These are phyloP conservation scores for Thalassiosira exigua DNA, from an alignment of 352 stramenopile species.

Conservation along the genomic window DNA sequence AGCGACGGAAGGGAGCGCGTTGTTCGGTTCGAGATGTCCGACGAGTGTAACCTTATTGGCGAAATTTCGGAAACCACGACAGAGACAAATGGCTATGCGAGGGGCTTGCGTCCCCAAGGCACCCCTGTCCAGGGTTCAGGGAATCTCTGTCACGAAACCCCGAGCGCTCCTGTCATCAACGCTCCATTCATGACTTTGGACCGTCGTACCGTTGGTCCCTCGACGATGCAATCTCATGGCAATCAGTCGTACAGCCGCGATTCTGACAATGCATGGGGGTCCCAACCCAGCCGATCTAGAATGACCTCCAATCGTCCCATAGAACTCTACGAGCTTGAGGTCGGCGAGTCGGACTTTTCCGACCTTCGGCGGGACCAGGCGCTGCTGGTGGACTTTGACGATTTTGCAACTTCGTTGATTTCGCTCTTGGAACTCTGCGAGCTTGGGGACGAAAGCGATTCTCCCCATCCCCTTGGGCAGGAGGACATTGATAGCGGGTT, in stretches of 20 bases:
- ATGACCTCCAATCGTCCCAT: slow-evolving; percentile 29
- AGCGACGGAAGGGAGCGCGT: slow-evolving; percentile 42
- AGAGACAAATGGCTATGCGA: too few relatives aligned
- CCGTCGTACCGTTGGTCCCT: slow-evolving; percentile 9
- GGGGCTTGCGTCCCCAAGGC: neutral
- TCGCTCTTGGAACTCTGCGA: slow-evolving; percentile 53
- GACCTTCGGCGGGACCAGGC: slow-evolving; percentile 57
- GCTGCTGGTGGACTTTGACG: slow-evolving; percentile 59
- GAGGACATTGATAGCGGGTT: neutral
- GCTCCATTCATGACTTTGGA: slow-evolving; percentile 54
- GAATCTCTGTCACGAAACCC: slow-evolving; percentile 21
- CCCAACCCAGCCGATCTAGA: slow-evolving; percentile 4
- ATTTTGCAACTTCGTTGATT: slow-evolving; percentile 65
- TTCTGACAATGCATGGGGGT: neutral
- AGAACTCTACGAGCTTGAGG: slow-evolving; percentile 61
- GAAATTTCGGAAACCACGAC: neutral
- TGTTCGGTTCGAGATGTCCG: slow-evolving; percentile 64
- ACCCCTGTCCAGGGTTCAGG: slow-evolving; percentile 3
- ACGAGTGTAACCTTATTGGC: slow-evolving; percentile 50
- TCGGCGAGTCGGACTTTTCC: slow-evolving; percentile 61
- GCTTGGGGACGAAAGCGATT: slow-evolving; percentile 21
- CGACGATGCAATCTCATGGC: slow-evolving; percentile 15
- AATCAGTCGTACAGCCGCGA: slow-evolving; percentile 12
- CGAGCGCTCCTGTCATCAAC: slow-evolving; percentile 38
- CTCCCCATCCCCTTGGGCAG: neutral